Conservation (phyloP, 2,329 filamentous ascomycete species). For the Aspergillus quadrilineatus region DNA sequence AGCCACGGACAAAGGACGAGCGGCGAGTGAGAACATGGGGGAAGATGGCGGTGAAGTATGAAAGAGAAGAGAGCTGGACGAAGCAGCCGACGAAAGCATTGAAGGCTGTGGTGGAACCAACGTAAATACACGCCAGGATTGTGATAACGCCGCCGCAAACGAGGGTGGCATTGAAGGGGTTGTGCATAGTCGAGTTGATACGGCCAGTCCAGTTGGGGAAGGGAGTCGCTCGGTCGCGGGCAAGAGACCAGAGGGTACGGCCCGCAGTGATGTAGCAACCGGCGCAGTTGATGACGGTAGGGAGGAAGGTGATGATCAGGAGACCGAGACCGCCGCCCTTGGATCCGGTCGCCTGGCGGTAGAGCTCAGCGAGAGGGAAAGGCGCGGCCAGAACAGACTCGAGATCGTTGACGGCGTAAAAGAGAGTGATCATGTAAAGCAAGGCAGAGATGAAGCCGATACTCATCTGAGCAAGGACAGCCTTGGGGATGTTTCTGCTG, state of each 20-base stretch:
- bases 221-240: conserved; percentile 62
- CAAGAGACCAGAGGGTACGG: conserved; percentile 60
- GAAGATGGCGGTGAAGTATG: conserved; percentile 55
- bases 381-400: conserved; percentile 24
- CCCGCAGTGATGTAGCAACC: conserved; percentile 61
- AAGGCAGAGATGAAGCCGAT: conserved; percentile 50
- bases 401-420: conserved; percentile 51
- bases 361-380: conserved; percentile 51
- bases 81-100: conserved; percentile 59
- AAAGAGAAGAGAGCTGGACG: conserved; percentile 57
- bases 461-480: conserved; percentile 50
- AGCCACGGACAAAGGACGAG: conserved; percentile 52
- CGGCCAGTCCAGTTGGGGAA: conserved; percentile 53
- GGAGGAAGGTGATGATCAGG: conserved; percentile 57
- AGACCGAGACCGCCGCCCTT: conserved; percentile 57
- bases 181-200: conserved; percentile 56
- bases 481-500: conserved; percentile 50
- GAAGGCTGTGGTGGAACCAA: conserved; percentile 57
- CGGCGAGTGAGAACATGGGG: conserved; percentile 54
- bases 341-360: conserved; percentile 49
- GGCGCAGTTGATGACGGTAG: conserved; percentile 53
- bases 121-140: conserved; percentile 56
- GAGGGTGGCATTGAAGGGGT: conserved; percentile 60
- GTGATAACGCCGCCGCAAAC: conserved; percentile 54
- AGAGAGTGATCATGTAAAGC: conserved; percentile 50